A percentile compares a stretch with the other conserved stretches of the same genome.
Evolutionary conservation across 2,329 filamentous ascomycete genomes (phyloP).

Genomic region (Helminthosporium solani): DNA sequence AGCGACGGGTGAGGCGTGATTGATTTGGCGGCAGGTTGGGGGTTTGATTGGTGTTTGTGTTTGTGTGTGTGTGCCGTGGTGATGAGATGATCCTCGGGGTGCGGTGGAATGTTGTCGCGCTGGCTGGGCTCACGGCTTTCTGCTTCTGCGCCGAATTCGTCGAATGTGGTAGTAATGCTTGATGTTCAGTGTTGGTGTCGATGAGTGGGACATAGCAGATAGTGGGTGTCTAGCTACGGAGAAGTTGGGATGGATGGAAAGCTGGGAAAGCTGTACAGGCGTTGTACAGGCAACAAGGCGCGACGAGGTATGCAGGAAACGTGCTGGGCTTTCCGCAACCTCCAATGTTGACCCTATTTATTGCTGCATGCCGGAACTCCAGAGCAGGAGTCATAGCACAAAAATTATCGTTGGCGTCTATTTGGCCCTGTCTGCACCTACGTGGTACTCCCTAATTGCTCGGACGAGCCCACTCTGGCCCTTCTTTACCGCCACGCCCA

Average conservation of each 20-base stretch:
- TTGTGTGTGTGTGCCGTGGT: constrained; percentile 8
- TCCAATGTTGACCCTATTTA: constrained; percentile 15
- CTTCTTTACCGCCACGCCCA: constrained; percentile 8
- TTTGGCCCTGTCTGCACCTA: background rate
- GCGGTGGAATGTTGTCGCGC: constrained; percentile 7
- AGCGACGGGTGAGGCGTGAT: background rate
- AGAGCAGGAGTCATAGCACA: constrained; percentile 11
- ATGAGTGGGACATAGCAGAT: constrained; percentile 32
- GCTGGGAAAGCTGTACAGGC: background rate
- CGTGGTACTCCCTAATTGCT: constrained; percentile 15
- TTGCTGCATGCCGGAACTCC: constrained; percentile 15
- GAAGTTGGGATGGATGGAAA: constrained; percentile 2
- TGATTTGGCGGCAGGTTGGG: constrained; percentile 6
- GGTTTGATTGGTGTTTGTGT: constrained; percentile 5
- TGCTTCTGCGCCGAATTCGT: constrained; percentile 33
- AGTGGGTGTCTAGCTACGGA: background rate
- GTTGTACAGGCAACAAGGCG: constrained; percentile 3
- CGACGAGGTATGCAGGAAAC: constrained; percentile 9
- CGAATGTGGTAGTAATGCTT: constrained; percentile 36
- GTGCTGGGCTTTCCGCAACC: constrained; percentile 6
- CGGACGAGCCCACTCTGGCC: constrained; percentile 10
- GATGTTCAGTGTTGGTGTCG: constrained; percentile 18
- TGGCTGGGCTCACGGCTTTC: constrained; percentile 18
- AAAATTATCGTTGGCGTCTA: constrained; percentile 8
- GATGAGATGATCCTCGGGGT: constrained; percentile 1